phyloP scores from a whole-genome alignment of 2,329 filamentous ascomycete genomes.

The Ophiostoma triangulosporum region DNA sequence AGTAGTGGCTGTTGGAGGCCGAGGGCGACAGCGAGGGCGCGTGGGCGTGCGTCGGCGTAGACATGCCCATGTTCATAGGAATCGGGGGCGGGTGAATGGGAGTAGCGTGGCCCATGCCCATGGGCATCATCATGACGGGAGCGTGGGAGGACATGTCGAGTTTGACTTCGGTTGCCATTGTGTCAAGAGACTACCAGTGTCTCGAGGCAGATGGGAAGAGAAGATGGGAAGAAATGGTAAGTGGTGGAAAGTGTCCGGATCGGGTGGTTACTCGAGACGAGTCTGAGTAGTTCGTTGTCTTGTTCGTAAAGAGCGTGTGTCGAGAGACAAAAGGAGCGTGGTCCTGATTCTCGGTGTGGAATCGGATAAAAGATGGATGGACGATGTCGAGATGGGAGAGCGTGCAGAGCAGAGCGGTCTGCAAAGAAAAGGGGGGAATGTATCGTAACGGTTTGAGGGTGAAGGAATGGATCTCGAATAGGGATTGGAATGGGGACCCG shows the following conservation, averaged over 20 bases:
- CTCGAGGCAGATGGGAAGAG: background rate
- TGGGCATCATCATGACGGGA: slow-evolving; percentile 10
- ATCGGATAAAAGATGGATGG: slow-evolving; percentile 17
- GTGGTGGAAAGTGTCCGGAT: background rate
- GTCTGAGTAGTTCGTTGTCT: background rate
- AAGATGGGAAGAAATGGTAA: background rate
- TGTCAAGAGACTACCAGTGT: slow-evolving; percentile 12
- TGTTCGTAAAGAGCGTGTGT: background rate
- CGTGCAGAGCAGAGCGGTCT: background rate
- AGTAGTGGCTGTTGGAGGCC: slow-evolving; percentile 1
- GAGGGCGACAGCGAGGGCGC: slow-evolving; percentile 19
- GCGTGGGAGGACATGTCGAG: slow-evolving; percentile 19
- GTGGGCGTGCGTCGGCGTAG: slow-evolving; percentile 13
- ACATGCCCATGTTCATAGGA: slow-evolving; percentile 24
- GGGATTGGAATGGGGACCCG: background rate
- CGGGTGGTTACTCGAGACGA: background rate
- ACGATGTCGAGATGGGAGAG: background rate
- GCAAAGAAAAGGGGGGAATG: background rate
- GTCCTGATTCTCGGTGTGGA: slow-evolving; percentile 17
- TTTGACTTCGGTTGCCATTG: slow-evolving; percentile 25
- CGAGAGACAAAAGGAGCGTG: slow-evolving; percentile 23
- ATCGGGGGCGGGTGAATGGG: slow-evolving; percentile 15
- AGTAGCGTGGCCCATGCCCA: slow-evolving; percentile 10
- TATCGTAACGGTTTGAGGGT: background rate
- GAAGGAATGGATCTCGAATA: slow-evolving; percentile 1